Evolutionary conservation across 1,284 basidiomycete genomes (phyloP).

Genomic region (Ustilago esculenta): DNA sequence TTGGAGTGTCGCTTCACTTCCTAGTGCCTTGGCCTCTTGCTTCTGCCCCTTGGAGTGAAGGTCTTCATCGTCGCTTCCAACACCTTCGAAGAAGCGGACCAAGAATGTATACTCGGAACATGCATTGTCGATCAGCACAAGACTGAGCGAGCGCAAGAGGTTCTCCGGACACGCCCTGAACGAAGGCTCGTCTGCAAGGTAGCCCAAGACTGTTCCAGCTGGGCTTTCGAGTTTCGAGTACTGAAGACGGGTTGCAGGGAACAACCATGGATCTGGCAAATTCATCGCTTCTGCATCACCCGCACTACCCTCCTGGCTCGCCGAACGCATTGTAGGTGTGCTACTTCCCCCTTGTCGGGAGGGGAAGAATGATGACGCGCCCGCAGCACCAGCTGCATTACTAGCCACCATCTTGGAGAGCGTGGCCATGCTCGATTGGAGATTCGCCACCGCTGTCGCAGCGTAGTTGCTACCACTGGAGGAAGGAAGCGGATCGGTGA

Average conservation of each 20-base stretch:
- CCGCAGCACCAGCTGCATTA: background rate
- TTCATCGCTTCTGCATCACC: slow-evolving; percentile 7
- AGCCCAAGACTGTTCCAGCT: slow-evolving; percentile 54
- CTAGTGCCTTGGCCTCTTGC: background rate
- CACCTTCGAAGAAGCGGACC: slow-evolving; percentile 59
- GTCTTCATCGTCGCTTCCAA: background rate
- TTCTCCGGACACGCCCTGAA: slow-evolving; percentile 56
- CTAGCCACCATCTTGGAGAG: slow-evolving; percentile 1
- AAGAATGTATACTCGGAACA: slow-evolving; percentile 64
- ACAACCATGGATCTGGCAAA: slow-evolving; percentile 41
- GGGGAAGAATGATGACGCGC: background rate
- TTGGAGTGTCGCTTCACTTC: background rate
- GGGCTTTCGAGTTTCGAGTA: slow-evolving; percentile 45
- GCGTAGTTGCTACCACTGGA: background rate
- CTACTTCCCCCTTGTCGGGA: background rate
- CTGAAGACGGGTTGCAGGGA: slow-evolving; percentile 35
- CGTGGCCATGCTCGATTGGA: slow-evolving; percentile 15
- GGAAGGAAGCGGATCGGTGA: slow-evolving; percentile 9
- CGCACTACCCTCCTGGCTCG: slow-evolving; percentile 3
- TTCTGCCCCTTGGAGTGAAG: too few species aligned
- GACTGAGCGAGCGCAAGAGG: slow-evolving; percentile 57
- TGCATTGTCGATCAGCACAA: slow-evolving; percentile 63
- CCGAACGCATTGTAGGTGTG: slow-evolving; percentile 3
- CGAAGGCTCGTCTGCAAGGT: slow-evolving; percentile 56
- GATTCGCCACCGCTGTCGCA: background rate